These are phyloP conservation scores for Emergomyces orientalis DNA, from an alignment of 2,329 filamentous ascomycete genomes.

Conservation along the genomic window DNA sequence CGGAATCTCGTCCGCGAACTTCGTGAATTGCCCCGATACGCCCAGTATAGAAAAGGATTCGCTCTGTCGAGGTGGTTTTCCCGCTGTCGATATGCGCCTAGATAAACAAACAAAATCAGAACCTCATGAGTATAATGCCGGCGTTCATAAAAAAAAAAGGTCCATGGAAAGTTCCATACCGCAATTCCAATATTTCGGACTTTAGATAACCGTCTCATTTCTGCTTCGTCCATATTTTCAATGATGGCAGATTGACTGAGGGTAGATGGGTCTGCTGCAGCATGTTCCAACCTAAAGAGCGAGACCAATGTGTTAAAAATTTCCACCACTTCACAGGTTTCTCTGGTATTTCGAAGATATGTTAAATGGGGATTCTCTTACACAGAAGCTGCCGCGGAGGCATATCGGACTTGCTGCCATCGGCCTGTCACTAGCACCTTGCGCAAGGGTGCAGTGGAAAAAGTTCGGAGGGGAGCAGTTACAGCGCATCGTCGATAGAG, in stretches of 20 bases:
- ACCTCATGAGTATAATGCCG: neutral
- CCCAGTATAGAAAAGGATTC: slow-evolving; percentile 95
- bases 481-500: slow-evolving; percentile 34
- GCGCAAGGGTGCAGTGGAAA: slow-evolving; percentile 26
- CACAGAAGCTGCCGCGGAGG: slow-evolving; percentile 37
- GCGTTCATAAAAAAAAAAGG: slow-evolving; percentile 7
- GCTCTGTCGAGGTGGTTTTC: slow-evolving; percentile 93
- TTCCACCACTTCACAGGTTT: neutral
- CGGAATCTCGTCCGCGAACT: slow-evolving; percentile 77
- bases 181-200: slow-evolving; percentile 98
- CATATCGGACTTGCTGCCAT: slow-evolving; percentile 37
- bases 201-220: slow-evolving; percentile 65
- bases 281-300: slow-evolving; percentile 46
- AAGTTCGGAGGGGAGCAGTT: slow-evolving; percentile 28
- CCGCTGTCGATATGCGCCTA: slow-evolving; percentile 91
- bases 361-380: slow-evolving; percentile 21
- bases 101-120: slow-evolving; percentile 6
- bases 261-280: slow-evolving; percentile 46
- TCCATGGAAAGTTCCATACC: slow-evolving; percentile 40
- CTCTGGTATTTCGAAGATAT: neutral
- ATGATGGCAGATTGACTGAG: slow-evolving; percentile 59
- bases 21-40: slow-evolving; percentile 96
- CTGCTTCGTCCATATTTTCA: slow-evolving; percentile 69
- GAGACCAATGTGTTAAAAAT: neutral
- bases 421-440: slow-evolving; percentile 31